These are phyloP conservation scores for Isoetes taiwanensis DNA, from an alignment of 75 land plant genomes.

Conservation along the genomic window DNA sequence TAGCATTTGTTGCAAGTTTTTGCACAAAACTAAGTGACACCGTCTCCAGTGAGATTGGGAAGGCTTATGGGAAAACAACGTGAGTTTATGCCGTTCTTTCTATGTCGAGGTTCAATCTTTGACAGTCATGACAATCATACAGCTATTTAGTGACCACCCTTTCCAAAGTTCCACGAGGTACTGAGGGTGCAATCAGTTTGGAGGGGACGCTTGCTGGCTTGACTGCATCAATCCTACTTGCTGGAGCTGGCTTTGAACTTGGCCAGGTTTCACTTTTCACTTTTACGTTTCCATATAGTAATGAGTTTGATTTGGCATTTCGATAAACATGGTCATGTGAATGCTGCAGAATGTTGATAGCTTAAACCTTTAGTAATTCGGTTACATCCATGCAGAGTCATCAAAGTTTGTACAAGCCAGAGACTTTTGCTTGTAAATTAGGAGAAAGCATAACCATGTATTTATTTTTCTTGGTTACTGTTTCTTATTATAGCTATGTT, in stretches of 20 bases:
- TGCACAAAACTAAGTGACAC: constrained; percentile 94
- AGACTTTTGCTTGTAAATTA: no score
- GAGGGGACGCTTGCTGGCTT: constrained; percentile 88
- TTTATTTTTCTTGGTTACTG: no score
- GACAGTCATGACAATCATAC: background rate
- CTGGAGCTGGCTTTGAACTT: constrained; percentile 32
- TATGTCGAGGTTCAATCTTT: background rate
- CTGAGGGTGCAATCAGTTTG: constrained; percentile 89
- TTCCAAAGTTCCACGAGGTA: constrained; percentile 73
- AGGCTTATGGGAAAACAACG: constrained; percentile 92
- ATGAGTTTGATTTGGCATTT: no score
- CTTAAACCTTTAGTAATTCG: no score
- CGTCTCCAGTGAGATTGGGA: constrained; percentile 91
- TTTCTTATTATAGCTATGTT: no score
- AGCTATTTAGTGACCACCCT: constrained; percentile 83
- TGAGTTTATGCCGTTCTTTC: constrained; percentile 14
- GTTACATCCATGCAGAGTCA: no score
- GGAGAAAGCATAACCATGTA: no score
- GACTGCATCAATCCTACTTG: constrained; percentile 53
- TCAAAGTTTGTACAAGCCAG: no score
- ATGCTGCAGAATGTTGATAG: no score
- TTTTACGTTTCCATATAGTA: no score
- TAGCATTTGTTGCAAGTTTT: constrained; percentile 88
- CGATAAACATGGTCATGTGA: no score
- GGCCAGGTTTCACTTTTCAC: constrained; percentile 30